Percentiles rank a stretch among this genome's conserved stretches.
These are phyloP conservation scores for Phytophthora vignae DNA, from an alignment of 352 stramenopile species.

Conservation along the genomic window DNA sequence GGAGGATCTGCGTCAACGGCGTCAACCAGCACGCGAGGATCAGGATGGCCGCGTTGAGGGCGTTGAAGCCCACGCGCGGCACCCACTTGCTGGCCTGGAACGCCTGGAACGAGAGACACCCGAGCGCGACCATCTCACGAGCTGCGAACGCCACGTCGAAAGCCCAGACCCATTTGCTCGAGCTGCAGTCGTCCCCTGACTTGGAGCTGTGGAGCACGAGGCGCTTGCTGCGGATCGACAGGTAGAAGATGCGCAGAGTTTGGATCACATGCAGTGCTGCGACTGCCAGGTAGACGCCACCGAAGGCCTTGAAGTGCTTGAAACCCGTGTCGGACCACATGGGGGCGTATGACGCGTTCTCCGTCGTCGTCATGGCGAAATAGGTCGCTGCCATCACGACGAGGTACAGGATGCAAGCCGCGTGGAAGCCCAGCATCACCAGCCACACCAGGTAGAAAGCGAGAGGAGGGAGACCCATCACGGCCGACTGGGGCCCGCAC, in stretches of 20 bases:
- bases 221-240: constrained; percentile 25
- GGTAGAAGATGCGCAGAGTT: constrained; percentile 26
- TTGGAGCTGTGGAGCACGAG: constrained; percentile 27
- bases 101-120: constrained; percentile 30
- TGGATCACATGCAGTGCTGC: constrained; percentile 25
- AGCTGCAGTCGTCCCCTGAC: constrained; percentile 4
- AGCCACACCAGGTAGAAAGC: constrained; percentile 24
- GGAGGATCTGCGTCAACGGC: constrained; percentile 21
- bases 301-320: constrained; percentile 34
- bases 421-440: constrained; percentile 23
- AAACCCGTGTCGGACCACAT: constrained; percentile 24
- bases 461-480: constrained; percentile 16
- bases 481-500: constrained; percentile 1
- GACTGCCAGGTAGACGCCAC: constrained; percentile 12
- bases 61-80: constrained; percentile 21
- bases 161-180: not conserved
- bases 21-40: constrained; percentile 34
- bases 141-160: constrained; percentile 22
- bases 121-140: constrained; percentile 30
- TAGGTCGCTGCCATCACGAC: constrained; percentile 14
- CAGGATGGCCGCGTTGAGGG: constrained; percentile 24
- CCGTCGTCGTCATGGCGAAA: constrained; percentile 1
- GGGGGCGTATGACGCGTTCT: constrained; percentile 16
- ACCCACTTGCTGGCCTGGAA: constrained; percentile 34
- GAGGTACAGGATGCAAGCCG: constrained; percentile 16